Evolutionary conservation across 2,329 filamentous ascomycete genomes (phyloP).

Genomic region (Colletotrichum sp.): DNA sequence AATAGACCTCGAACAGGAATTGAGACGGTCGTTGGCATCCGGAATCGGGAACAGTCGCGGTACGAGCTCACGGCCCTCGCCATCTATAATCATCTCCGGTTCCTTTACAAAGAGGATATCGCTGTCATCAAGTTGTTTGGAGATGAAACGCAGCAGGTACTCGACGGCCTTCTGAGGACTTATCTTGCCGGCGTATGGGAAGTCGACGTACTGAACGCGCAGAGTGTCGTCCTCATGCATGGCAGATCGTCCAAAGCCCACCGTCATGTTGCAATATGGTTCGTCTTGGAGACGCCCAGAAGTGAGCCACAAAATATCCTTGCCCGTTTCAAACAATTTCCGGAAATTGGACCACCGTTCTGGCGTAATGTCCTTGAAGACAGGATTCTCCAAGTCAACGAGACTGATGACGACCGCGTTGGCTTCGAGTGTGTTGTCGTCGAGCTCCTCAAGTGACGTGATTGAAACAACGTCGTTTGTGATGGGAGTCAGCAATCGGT

Average conservation of each 20-base stretch:
- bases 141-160: background rate
- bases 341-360: constrained; percentile 1
- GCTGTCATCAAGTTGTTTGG: background rate
- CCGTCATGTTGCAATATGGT: constrained; percentile 21
- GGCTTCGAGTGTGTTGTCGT: background rate
- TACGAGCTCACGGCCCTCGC: background rate
- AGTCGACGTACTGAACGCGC: background rate
- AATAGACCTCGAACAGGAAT: background rate
- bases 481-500: background rate
- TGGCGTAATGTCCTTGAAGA: constrained; percentile 39
- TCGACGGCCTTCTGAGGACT: background rate
- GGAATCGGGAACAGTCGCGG: background rate
- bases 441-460: background rate
- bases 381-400: constrained; percentile 16
- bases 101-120: background rate
- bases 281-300: background rate
- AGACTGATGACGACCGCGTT: background rate
- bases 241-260: constrained; percentile 1
- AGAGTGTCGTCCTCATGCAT: background rate
- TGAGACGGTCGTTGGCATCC: background rate
- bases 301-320: background rate
- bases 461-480: background rate
- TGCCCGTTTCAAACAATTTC: background rate
- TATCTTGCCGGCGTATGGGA: background rate
- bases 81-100: background rate